These are phyloP conservation scores for Prunus salicina DNA, from an alignment of 306 rosid species.

Conservation along the genomic window DNA sequence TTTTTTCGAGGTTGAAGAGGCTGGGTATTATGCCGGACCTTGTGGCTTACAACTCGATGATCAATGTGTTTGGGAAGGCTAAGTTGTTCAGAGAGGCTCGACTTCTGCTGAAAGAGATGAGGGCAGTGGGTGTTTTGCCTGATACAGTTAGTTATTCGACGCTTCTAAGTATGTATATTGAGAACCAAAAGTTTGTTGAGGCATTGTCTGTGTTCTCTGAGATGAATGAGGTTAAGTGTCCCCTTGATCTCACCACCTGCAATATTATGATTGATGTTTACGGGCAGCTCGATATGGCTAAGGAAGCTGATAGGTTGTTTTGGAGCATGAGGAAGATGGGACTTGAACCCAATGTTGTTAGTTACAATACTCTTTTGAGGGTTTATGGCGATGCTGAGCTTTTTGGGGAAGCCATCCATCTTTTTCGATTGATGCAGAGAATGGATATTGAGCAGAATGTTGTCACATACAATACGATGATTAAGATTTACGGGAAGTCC, in stretches of 20 bases:
- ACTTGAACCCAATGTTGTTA: slow-evolving; percentile 78
- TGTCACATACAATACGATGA: slow-evolving; percentile 89
- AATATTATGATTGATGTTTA: slow-evolving; percentile 95
- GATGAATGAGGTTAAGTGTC: slow-evolving; percentile 65
- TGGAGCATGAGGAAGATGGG: slow-evolving; percentile 96
- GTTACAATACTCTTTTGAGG: slow-evolving; percentile 85
- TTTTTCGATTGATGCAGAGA: slow-evolving; percentile 85
- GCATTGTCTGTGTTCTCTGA: slow-evolving; percentile 75
- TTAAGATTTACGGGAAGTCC: slow-evolving; percentile 78
- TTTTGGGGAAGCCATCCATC: slow-evolving; percentile 88
- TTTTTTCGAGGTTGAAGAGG: slow-evolving; percentile 58
- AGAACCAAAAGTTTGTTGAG: slow-evolving; percentile 79
- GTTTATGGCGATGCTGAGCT: slow-evolving; percentile 93
- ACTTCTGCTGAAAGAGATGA: slow-evolving; percentile 72
- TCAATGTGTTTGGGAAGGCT: slow-evolving; percentile 89
- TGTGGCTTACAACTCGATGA: slow-evolving; percentile 75
- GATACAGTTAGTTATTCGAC: slow-evolving; percentile 79
- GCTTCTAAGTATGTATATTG: slow-evolving; percentile 61
- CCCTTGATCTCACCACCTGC: slow-evolving; percentile 69
- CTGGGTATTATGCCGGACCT: slow-evolving; percentile 66
- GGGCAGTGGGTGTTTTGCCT: slow-evolving; percentile 49
- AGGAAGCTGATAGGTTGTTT: slow-evolving; percentile 85
- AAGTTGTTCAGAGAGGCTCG: slow-evolving; percentile 83
- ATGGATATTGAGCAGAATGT: slow-evolving; percentile 74
- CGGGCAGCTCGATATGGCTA: slow-evolving; percentile 91